Conservation (phyloP, 2,329 filamentous ascomycete species). For the Xylariaceae sp. region DNA sequence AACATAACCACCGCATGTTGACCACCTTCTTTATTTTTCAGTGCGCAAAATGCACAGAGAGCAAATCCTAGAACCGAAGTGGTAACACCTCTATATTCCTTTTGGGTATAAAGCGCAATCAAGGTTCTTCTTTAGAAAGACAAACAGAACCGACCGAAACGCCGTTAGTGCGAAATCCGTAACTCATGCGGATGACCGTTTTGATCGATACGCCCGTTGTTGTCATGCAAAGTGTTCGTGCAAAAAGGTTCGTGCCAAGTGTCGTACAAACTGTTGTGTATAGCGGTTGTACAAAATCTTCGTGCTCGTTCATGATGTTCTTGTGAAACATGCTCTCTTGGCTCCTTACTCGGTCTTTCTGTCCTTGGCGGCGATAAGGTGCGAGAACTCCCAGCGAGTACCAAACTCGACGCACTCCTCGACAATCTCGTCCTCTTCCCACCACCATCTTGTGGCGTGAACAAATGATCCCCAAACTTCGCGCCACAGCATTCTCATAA, state of each 20-base stretch:
- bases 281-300: no score
- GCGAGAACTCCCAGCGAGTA: slow-evolving; percentile 57
- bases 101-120: slow-evolving; percentile 17
- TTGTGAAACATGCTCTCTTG: no score
- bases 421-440: slow-evolving; percentile 53
- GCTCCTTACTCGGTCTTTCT: no score
- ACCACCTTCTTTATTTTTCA: no score
- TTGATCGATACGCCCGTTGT: no score
- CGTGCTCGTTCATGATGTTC: no score
- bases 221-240: no score
- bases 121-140: background rate
- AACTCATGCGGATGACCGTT: no score
- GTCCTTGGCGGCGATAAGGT: slow-evolving; percentile 51
- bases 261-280: no score
- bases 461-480: slow-evolving; percentile 57
- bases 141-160: slow-evolving; percentile 7
- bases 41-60: slow-evolving; percentile 6
- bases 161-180: slow-evolving; percentile 3
- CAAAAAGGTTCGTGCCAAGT: no score
- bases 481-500: slow-evolving; percentile 57
- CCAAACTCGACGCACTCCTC: slow-evolving; percentile 51
- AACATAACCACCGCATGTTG: no score
- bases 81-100: slow-evolving; percentile 10
- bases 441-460: slow-evolving; percentile 54
- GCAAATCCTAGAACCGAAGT: slow-evolving; percentile 15